Evolutionary conservation across 345 rosid species (phyloP).

Genomic region (Ceriops tagal): DNA sequence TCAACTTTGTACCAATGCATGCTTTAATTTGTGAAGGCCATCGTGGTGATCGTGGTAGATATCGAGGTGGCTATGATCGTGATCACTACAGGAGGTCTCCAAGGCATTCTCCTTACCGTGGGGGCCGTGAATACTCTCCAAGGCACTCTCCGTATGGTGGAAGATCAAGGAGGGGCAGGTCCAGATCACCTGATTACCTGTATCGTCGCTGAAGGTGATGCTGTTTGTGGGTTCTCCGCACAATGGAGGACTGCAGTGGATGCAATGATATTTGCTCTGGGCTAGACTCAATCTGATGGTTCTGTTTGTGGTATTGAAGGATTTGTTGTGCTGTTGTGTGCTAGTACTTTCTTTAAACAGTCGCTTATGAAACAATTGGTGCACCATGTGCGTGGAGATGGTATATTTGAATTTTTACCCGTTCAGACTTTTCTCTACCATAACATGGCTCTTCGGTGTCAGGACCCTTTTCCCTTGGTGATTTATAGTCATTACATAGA

Average conservation of each 20-base stretch:
- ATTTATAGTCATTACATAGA: too few species aligned
- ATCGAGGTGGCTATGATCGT: slow-evolving; percentile 41
- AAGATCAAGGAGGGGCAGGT: slow-evolving; percentile 79
- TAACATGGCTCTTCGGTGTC: too few species aligned
- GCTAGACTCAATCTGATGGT: neutral
- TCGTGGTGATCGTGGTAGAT: slow-evolving; percentile 49
- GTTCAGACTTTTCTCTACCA: too few species aligned
- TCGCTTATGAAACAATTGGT: neutral
- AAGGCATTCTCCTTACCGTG: slow-evolving; percentile 66
- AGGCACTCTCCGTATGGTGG: slow-evolving; percentile 63
- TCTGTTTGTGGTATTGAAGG: neutral
- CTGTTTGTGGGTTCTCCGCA: neutral
- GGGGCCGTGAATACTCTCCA: slow-evolving; percentile 67
- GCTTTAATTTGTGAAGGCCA: slow-evolving; percentile 25
- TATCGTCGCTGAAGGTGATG: slow-evolving; percentile 34
- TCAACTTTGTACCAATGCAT: neutral
- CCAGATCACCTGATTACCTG: slow-evolving; percentile 57
- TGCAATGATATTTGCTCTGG: neutral
- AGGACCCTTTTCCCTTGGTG: too few species aligned
- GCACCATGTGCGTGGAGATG: neutral
- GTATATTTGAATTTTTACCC: too few species aligned
- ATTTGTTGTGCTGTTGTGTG: neutral
- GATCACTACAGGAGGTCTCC: slow-evolving; percentile 78
- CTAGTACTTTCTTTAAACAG: neutral
- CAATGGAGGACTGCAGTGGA: neutral